phyloP scores from a whole-genome alignment of 768 basidiomycete species.

The Leccinellum rugosiceps region DNA sequence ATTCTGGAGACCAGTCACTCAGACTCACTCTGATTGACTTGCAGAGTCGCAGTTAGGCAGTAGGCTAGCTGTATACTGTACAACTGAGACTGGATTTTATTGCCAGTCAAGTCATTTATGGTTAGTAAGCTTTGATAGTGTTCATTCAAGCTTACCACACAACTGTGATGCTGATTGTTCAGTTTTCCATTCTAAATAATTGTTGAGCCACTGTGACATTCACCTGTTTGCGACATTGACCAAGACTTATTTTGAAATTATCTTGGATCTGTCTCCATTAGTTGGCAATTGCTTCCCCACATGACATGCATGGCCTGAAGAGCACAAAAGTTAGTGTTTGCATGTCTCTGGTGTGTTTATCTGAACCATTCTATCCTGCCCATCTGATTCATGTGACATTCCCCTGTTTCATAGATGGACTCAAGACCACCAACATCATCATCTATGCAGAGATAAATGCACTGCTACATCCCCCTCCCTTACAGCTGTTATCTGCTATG shows the following conservation, averaged over 20 bases:
- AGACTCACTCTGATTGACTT: too few species aligned
- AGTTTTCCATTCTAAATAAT: too few species aligned
- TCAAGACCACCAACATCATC: slow-evolving; percentile 65
- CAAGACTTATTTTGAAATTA: slow-evolving; percentile 67
- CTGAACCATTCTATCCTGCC: background rate
- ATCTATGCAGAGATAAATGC: slow-evolving; percentile 31
- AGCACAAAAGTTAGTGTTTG: slow-evolving; percentile 56
- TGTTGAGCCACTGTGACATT: slow-evolving; percentile 47
- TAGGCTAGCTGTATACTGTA: too few species aligned
- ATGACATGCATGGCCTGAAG: slow-evolving; percentile 16
- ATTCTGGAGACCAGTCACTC: too few species aligned
- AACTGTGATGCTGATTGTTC: too few species aligned
- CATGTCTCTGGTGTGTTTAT: slow-evolving; percentile 51
- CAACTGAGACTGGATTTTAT: too few species aligned
- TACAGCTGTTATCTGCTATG: too few species aligned
- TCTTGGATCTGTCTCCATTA: slow-evolving; percentile 52
- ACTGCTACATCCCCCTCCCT: too few species aligned
- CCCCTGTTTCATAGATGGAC: slow-evolving; percentile 45
- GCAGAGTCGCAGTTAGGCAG: too few species aligned
- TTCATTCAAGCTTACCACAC: too few species aligned
- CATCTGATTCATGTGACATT: background rate
- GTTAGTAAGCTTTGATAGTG: too few species aligned
- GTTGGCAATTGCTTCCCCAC: slow-evolving; percentile 10
- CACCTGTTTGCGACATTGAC: slow-evolving; percentile 64
- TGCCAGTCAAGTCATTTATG: too few species aligned